Conservation (phyloP, 1,284 basidiomycete species). For the Anthracocystis panici-leucophaei region DNA sequence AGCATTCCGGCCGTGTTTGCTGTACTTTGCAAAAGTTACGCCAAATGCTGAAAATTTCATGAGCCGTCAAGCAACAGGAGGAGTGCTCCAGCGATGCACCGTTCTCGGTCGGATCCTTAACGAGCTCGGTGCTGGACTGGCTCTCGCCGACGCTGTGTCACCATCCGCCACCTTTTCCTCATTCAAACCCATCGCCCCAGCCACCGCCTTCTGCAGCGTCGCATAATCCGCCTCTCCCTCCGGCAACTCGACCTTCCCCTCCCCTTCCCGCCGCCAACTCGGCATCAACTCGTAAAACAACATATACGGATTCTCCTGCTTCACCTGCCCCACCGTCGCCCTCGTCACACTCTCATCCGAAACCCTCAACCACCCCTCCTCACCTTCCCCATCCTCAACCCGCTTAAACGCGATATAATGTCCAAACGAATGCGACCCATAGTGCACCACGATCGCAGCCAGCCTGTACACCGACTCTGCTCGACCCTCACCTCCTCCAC, state of each 20-base stretch:
- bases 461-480: slow-evolving; percentile 47
- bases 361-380: slow-evolving; percentile 58
- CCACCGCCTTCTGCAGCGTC: slow-evolving; percentile 32
- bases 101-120: slow-evolving; percentile 29
- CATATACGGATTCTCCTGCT: slow-evolving; percentile 65
- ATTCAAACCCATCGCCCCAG: slow-evolving; percentile 18
- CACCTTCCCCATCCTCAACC: not conserved
- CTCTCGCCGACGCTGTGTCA: not conserved
- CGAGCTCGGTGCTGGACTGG: slow-evolving; percentile 19
- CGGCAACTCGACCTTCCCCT: slow-evolving; percentile 18
- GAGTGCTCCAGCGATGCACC: slow-evolving; percentile 43
- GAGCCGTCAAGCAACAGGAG: slow-evolving; percentile 19
- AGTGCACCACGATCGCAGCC: slow-evolving; percentile 63
- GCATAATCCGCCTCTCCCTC: slow-evolving; percentile 23
- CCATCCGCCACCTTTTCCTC: not conserved
- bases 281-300: slow-evolving; percentile 63
- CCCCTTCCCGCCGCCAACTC: not conserved
- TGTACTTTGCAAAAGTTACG: not conserved
- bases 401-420: slow-evolving; percentile 67
- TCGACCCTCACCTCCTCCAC: slow-evolving; percentile 1
- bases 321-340: slow-evolving; percentile 54
- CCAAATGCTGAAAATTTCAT: not conserved
- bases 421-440: slow-evolving; percentile 65
- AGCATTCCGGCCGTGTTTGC: too few species aligned
- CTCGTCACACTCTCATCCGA: slow-evolving; percentile 62